These are phyloP conservation scores for Syncephalastrum sp. DNA, from an alignment of 371 early-diverging fungal genomes.

Conservation along the genomic window DNA sequence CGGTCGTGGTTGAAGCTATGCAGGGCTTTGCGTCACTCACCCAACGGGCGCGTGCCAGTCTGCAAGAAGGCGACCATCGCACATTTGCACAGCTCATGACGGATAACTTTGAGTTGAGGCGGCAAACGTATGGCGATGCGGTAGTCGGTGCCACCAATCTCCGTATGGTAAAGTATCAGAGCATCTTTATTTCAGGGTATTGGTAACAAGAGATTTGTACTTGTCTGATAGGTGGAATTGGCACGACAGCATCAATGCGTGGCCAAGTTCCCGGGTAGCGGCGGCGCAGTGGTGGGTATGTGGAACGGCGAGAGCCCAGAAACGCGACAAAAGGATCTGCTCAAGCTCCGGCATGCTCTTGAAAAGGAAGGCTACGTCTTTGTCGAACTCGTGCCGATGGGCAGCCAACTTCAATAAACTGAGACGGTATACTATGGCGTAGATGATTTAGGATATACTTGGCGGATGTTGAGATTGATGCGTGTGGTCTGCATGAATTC, in stretches of 20 bases:
- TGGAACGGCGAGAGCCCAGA: conserved; percentile 30
- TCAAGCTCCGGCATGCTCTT: conserved; percentile 31
- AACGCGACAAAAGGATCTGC: conserved; percentile 21
- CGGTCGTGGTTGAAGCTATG: conserved; percentile 62
- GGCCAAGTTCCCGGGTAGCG: conserved; percentile 56
- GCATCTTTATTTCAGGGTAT: too few relatives aligned
- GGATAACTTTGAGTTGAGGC: conserved; percentile 49
- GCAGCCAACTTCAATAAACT: not conserved
- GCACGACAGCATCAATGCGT: conserved; percentile 41
- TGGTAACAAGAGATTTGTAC: too few relatives aligned
- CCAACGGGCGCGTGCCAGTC: conserved; percentile 31
- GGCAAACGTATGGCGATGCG: conserved; percentile 45
- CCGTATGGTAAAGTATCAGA: conserved; percentile 27
- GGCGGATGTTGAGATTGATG: conserved; percentile 78
- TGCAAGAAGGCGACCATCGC: conserved; percentile 23
- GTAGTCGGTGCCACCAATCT: conserved; percentile 45
- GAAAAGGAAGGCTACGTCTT: conserved; percentile 49
- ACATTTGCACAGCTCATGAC: conserved; percentile 48
- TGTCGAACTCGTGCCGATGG: conserved; percentile 25
- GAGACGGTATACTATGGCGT: too few relatives aligned
- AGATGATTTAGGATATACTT: conserved; percentile 44
- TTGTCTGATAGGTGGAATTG: conserved; percentile 23
- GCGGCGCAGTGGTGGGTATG: conserved; percentile 55
- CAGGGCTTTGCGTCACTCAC: conserved; percentile 52
- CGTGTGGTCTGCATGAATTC: conserved; percentile 59